Evolutionary conservation across 2,329 filamentous ascomycete species (phyloP), one percentile per base, ranked within the genome.

Genomic region (Dryadomyces quercus-mongolicae): DNA sequence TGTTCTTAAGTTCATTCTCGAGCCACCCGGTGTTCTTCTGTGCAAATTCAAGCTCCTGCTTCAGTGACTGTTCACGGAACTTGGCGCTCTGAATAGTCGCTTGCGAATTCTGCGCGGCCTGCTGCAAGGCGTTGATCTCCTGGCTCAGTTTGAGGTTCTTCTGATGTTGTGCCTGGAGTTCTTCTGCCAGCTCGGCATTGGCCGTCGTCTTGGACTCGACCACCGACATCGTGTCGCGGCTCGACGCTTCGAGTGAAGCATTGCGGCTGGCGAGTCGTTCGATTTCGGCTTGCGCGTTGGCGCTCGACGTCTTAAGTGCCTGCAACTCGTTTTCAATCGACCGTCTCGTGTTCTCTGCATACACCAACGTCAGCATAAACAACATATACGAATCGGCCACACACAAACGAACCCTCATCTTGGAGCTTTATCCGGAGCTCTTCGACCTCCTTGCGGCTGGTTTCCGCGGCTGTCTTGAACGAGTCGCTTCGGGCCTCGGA

Each of bases 11-110:
- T 68, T 98, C 93, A 45, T 78, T 83, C 64, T 96, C 89, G 54
- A 93, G 85, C 87, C 90, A 98, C 62, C 97, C 92, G 60, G 88
- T 88, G 71, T 90, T 95, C 63, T 86, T 86, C 66, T 89, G 90
- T 18, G 92, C 82, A 54, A 94, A 76, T 45, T 95, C 89, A 40
- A 97, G 77, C 67, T 97, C 91, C 67, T 96, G 91, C 67, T 93
- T 84, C 13, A 97, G 74, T 34, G 84, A 86, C 65, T 96, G 89
- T 67, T 96, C 90, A 59, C 88, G 85, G 73, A 95, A 96, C 63
- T 90, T 94, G 58, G 90, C 83, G 56, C 82, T 88, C 44, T 84
- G 88, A 2, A 86, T 82, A 22, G 86, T 81, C 25, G 88, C 88
- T 66, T 91, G 88, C 22, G 90, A 84, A 46, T 83, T 78, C 66